These are phyloP conservation scores for Collybia nuda DNA, from an alignment of 768 basidiomycete species.

Conservation along the genomic window DNA sequence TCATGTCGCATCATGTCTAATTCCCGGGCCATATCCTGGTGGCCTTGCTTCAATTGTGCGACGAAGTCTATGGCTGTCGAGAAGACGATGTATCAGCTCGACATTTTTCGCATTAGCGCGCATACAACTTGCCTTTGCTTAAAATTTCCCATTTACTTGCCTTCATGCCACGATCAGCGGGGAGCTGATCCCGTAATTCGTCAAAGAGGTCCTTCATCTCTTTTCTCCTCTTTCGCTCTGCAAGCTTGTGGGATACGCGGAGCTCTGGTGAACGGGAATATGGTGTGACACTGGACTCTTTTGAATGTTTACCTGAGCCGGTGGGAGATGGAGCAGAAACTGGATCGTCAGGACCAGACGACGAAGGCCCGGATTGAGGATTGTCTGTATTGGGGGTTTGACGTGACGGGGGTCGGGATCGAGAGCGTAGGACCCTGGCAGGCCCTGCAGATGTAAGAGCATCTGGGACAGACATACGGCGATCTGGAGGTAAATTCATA, in stretches of 20 bases:
- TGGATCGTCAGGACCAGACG: slow-evolving; percentile 43
- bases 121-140: slow-evolving; percentile 72
- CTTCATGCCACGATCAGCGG: slow-evolving; percentile 92
- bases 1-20: slow-evolving; percentile 80
- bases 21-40: slow-evolving; percentile 77
- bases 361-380: slow-evolving; percentile 36
- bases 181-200: slow-evolving; percentile 89
- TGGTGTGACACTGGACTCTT: slow-evolving; percentile 64
- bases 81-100: not conserved
- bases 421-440: slow-evolving; percentile 58
- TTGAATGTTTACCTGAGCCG: slow-evolving; percentile 34
- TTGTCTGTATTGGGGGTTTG: slow-evolving; percentile 45
- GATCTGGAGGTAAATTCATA: slow-evolving; percentile 58
- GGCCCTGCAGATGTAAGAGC: slow-evolving; percentile 40
- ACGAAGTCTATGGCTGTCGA: slow-evolving; percentile 86
- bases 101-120: slow-evolving; percentile 7
- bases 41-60: slow-evolving; percentile 68
- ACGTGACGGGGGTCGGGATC: slow-evolving; percentile 73
- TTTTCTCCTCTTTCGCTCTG: slow-evolving; percentile 94
- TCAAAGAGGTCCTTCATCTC: slow-evolving; percentile 99
- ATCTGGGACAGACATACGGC: slow-evolving; percentile 78
- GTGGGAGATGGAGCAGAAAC: slow-evolving; percentile 34
- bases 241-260: slow-evolving; percentile 93
- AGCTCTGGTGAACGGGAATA: slow-evolving; percentile 96
- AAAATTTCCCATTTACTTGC: slow-evolving; percentile 99